Evolutionary conservation across 352 stramenopile species (phyloP).

Genomic region (Globisporangium nunn): DNA sequence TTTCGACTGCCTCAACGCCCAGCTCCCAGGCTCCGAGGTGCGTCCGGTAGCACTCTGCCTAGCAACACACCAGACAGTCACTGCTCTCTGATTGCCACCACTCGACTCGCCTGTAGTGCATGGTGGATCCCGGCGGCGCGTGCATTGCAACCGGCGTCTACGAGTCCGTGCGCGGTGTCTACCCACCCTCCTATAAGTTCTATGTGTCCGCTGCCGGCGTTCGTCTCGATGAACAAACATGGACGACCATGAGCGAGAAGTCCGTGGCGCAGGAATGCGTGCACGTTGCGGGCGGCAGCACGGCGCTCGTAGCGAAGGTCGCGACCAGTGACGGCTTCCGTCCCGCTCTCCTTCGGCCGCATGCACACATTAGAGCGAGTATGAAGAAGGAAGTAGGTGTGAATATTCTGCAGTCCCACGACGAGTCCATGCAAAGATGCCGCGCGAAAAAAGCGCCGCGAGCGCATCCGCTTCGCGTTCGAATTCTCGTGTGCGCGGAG

Average conservation of each 20-base stretch:
- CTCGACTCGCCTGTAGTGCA: conserved; percentile 10
- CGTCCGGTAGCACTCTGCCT: not conserved
- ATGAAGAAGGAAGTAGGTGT: not conserved
- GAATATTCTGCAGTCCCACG: not conserved
- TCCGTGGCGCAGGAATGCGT: conserved; percentile 35
- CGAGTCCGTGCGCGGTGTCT: conserved; percentile 24
- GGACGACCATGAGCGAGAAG: conserved; percentile 42
- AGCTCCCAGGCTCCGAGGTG: conserved; percentile 17
- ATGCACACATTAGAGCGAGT: not conserved
- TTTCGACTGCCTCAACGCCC: conserved; percentile 29
- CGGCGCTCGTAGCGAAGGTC: conserved; percentile 4
- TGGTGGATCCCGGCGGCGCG: conserved; percentile 21
- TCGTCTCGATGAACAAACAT: conserved; percentile 12
- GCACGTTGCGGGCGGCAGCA: conserved; percentile 12
- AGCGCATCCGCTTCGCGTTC: no score
- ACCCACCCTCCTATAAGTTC: conserved; percentile 25
- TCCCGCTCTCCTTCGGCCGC: conserved; percentile 13
- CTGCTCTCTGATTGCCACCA: no score
- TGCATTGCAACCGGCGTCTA: conserved; percentile 28
- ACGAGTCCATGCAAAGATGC: not conserved
- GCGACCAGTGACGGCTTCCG: conserved; percentile 17
- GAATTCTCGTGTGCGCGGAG: not conserved
- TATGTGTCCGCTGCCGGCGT: conserved; percentile 15
- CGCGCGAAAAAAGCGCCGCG: no score
- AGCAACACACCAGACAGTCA: no score